Percentiles rank a stretch among this genome's conserved stretches.
Evolutionary conservation across 2,329 filamentous ascomycete genomes (phyloP).

Genomic region (Claviceps sp.): DNA sequence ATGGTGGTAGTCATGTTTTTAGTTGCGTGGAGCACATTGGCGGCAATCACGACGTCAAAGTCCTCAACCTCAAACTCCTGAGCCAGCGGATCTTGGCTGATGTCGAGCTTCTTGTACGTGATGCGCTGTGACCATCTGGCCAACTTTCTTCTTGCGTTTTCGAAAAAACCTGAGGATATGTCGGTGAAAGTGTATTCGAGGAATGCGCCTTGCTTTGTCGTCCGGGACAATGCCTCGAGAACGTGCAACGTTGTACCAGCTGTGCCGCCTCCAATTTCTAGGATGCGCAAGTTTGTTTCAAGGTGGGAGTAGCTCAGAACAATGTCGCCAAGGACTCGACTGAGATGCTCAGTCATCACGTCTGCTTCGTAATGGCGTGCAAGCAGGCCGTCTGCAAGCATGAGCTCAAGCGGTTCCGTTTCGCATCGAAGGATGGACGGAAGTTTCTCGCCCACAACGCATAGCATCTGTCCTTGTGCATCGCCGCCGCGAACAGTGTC

Average conservation of each 20-base stretch:
- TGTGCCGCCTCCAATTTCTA: constrained; percentile 30
- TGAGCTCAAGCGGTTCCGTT: constrained; percentile 14
- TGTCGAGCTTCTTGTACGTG: constrained; percentile 13
- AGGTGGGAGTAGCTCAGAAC: constrained; percentile 13
- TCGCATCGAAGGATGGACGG: constrained; percentile 12
- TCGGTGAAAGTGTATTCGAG: constrained; percentile 31
- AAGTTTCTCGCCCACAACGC: constrained; percentile 12
- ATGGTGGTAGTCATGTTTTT: constrained; percentile 12
- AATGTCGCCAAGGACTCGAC: not conserved
- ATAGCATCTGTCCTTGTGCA: constrained; percentile 14
- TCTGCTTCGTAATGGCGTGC: constrained; percentile 8
- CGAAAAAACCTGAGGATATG: constrained; percentile 27
- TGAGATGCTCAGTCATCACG: not conserved
- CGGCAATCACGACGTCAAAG: constrained; percentile 28
- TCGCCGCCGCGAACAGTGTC: not conserved
- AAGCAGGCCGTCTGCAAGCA: constrained; percentile 16
- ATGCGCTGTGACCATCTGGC: constrained; percentile 13
- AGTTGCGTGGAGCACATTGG: constrained; percentile 26
- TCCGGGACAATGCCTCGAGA: constrained; percentile 11
- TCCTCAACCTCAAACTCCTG: constrained; percentile 19
- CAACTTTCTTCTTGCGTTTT: constrained; percentile 16
- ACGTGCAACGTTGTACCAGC: constrained; percentile 26
- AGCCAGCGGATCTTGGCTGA: constrained; percentile 11
- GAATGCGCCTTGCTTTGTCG: constrained; percentile 16
- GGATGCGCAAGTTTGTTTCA: constrained; percentile 27